These are phyloP conservation scores for Trichosporon asahii DNA, from an alignment of 1,284 basidiomycete species.

Conservation along the genomic window DNA sequence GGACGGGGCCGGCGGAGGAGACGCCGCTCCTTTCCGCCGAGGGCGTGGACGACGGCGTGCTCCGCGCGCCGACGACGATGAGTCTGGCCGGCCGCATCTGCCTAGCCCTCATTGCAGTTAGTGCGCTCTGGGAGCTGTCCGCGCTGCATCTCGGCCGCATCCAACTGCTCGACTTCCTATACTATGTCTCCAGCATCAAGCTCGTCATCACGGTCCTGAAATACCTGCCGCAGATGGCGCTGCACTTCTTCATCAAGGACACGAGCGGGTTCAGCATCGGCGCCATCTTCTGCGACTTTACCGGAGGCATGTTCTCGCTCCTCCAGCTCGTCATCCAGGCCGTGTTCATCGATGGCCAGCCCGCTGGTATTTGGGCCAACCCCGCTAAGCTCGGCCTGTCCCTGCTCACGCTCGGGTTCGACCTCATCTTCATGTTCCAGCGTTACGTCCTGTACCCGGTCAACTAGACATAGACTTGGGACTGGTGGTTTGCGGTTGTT, in stretches of 20 bases:
- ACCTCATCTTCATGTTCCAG: conserved; percentile 14
- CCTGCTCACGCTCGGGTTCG: conserved; percentile 29
- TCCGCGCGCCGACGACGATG: conserved; percentile 26
- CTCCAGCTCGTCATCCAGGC: conserved; percentile 48
- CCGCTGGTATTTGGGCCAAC: conserved; percentile 48
- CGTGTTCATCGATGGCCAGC: conserved; percentile 42
- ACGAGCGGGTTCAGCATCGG: conserved; percentile 45
- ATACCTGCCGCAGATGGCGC: conserved; percentile 48
- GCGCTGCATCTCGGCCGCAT: conserved; percentile 32
- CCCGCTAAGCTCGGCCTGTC: conserved; percentile 49
- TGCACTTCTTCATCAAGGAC: conserved; percentile 43
- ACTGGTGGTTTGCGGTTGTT: background rate
- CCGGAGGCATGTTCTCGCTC: conserved; percentile 46
- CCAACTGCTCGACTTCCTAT: conserved; percentile 48
- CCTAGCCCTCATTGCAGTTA: conserved; percentile 29
- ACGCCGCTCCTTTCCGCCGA: conserved; percentile 12
- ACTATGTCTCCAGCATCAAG: conserved; percentile 46
- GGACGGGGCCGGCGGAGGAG: conserved; percentile 15
- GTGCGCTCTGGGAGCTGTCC: conserved; percentile 24
- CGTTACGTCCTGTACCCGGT: background rate
- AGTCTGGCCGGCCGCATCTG: conserved; percentile 29
- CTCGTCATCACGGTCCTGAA: conserved; percentile 45
- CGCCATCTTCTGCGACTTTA: conserved; percentile 44
- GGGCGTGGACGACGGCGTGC: background rate
- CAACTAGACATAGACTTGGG: background rate